A percentile compares a stretch with the other conserved stretches of the same genome.
Conservation (phyloP, 345 rosid genomes). For the Laguncularia racemosa region DNA sequence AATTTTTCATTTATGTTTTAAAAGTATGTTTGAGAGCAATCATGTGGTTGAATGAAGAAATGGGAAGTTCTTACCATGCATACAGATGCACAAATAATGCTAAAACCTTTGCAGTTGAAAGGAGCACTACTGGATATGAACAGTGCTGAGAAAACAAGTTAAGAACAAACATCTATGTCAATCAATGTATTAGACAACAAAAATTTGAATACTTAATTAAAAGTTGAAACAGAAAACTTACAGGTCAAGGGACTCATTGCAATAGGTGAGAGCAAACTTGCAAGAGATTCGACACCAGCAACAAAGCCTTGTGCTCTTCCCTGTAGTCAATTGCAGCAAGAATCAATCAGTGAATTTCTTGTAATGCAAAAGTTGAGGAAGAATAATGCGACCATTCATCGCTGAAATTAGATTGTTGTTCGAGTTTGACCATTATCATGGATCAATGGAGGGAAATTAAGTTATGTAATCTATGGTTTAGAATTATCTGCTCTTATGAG, state of each 20-base stretch:
- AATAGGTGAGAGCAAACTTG: conserved; percentile 39
- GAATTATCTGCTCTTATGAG: too few species aligned
- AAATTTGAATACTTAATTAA: neutral
- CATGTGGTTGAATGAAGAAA: neutral
- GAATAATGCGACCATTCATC: too few species aligned
- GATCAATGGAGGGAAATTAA: too few species aligned
- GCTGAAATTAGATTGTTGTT: too few species aligned
- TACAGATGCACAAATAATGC: conserved; percentile 33
- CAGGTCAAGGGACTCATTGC: conserved; percentile 53
- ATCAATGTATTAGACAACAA: neutral
- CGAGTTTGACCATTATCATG: too few species aligned
- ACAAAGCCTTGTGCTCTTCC: conserved; percentile 48
- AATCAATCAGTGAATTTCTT: neutral
- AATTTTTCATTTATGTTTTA: neutral
- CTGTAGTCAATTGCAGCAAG: conserved; percentile 11
- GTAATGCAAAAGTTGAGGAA: too few species aligned
- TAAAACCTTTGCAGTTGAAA: conserved; percentile 50
- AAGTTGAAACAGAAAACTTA: conserved; percentile 8
- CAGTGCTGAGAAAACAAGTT: conserved; percentile 27
- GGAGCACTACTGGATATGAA: conserved; percentile 39
- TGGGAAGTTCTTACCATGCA: conserved; percentile 33
- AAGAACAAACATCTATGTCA: neutral
- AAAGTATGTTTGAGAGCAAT: neutral
- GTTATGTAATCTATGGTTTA: too few species aligned
- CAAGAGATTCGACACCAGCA: conserved; percentile 40